These are phyloP conservation scores for Aspergillus indologenus DNA, from an alignment of 495 filamentous ascomycete genomes.

Conservation along the genomic window DNA sequence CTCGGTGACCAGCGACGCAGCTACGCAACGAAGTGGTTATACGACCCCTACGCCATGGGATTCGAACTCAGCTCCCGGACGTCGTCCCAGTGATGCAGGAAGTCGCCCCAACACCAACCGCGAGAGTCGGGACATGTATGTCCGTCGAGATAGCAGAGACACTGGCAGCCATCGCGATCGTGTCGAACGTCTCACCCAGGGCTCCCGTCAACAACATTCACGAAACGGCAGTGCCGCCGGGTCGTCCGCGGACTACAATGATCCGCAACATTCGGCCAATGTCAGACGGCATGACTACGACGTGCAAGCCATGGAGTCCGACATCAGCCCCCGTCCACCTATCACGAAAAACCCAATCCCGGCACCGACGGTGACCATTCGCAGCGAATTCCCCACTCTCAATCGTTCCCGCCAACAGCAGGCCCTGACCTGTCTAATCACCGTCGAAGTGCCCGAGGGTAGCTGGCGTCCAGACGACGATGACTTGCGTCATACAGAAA, in stretches of 20 bases:
- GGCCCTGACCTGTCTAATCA: conserved; percentile 88
- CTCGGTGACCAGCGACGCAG: conserved; percentile 69
- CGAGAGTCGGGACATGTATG: conserved; percentile 44
- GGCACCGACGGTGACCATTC: conserved; percentile 82
- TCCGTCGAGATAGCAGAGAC: conserved; percentile 57
- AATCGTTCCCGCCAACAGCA: conserved; percentile 92
- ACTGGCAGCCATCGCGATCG: conserved; percentile 49
- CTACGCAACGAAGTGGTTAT: conserved; percentile 46
- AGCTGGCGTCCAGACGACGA: conserved; percentile 88
- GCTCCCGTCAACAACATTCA: conserved; percentile 51
- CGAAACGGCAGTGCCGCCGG: conserved; percentile 75
- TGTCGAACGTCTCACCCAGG: conserved; percentile 57
- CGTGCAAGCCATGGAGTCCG: conserved; percentile 92
- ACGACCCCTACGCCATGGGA: conserved; percentile 63
- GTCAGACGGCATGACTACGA: conserved; percentile 88
- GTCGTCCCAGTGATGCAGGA: conserved; percentile 46
- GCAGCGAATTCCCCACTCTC: conserved; percentile 94
- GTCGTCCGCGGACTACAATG: conserved; percentile 73
- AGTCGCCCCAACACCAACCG: conserved; percentile 28
- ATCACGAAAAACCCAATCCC: conserved; percentile 87
- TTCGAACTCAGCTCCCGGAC: conserved; percentile 44
- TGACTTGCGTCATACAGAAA: conserved; percentile 67
- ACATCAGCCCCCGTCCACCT: conserved; percentile 64
- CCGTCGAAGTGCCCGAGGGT: conserved; percentile 88
- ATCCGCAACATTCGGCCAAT: conserved; percentile 41